Base-by-base conservation (phyloP, 441 rosid genomes). In the Pelargonium australe region DNA sequence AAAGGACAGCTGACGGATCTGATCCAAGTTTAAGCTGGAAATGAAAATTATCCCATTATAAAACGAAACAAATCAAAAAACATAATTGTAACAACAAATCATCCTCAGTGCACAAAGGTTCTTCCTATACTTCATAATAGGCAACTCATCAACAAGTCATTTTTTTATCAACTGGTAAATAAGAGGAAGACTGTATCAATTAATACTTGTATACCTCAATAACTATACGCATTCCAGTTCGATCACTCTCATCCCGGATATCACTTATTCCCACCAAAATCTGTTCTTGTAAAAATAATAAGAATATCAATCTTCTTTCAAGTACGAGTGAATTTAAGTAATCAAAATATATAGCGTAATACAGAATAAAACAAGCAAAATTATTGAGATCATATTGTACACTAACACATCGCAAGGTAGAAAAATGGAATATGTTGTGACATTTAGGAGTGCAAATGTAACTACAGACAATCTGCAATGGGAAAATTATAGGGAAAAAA, bases 211-310 rank as follows among this genome's bases (percentile, higher is more conserved):
- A 63, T 83, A 91, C 99, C 97, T 94, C 97, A 78, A 94, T 85
- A 64, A 94, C 97, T 73, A 94, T 74, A 20, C 97, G 96, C 96
- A 94, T 89, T 73, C 99, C 99, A 72, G 85, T 73, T 57, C 97
- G 91, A 72, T 94, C 97, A 80, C 99, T 94, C 82, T 94, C 99
- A 72, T 94, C 99, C 34, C 99, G 95, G 66, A 94, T 94, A 81
- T 91, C 99, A 81, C 85, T 87, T 55, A 94, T 86, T 61, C 99
- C 99, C 73, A 91, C 99, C 74, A 94, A 83, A 77, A 68, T 87
- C 98, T 93, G 86, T 53, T 63, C 72, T 74, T 34, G 45, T 23
- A 57, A 65, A 69, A 53, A 19, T 4, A 0, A 67, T 31, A 63
- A 69, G 45, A 9, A 41, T 41, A 41, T 41, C 2, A 41, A 41